Conservation (phyloP, 2,329 filamentous ascomycete species). For the Colletotrichum lupini region DNA sequence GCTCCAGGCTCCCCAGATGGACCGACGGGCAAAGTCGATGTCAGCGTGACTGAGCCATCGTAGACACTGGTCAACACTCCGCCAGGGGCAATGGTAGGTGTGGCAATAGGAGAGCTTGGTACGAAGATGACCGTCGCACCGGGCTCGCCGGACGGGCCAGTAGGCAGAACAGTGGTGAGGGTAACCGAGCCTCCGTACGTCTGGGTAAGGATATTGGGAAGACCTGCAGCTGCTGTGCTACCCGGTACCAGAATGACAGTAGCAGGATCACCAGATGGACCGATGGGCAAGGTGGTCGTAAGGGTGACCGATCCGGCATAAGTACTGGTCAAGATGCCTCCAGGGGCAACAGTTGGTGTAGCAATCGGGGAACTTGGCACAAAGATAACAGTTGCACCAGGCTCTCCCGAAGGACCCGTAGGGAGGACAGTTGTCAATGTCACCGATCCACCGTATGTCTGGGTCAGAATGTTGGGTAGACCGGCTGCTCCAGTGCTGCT, state of each 20-base stretch:
- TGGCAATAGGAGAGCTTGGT: neutral
- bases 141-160: neutral
- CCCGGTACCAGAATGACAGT: neutral
- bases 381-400: neutral
- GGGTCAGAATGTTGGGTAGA: neutral
- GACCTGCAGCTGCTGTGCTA: neutral
- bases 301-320: conserved; percentile 4
- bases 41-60: conserved; percentile 6
- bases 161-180: neutral
- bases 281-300: neutral
- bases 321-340: neutral
- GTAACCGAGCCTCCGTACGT: conserved; percentile 1
- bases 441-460: conserved; percentile 1
- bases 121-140: neutral
- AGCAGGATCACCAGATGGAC: neutral
- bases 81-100: neutral
- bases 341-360: neutral
- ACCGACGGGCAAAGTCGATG: neutral
- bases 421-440: neutral
- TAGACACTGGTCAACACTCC: neutral
- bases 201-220: neutral
- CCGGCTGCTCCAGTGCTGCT: neutral
- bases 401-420: neutral
- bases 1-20: neutral
- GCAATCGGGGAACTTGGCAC: neutral